Evolutionary conservation across 164 flowering plant genomes (phyloP).

Genomic region (Houttuynia cordata): DNA sequence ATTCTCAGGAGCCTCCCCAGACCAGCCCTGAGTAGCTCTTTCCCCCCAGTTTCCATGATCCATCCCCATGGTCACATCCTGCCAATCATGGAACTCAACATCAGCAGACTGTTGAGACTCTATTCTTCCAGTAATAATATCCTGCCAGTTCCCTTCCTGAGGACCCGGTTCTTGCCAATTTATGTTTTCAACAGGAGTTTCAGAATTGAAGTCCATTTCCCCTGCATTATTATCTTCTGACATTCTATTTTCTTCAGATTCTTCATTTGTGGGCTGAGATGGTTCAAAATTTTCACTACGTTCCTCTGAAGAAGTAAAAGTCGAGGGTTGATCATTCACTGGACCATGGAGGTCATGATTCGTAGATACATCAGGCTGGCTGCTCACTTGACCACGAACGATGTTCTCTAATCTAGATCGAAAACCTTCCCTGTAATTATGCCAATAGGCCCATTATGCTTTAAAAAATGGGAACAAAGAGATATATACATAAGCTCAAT

Average conservation of each 20-base stretch:
- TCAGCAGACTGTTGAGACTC: slow-evolving; percentile 39
- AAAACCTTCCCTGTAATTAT: slow-evolving; percentile 62
- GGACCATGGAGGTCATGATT: slow-evolving; percentile 25
- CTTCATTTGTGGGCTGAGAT: slow-evolving; percentile 29
- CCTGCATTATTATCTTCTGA: slow-evolving; percentile 18
- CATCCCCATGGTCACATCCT: slow-evolving; percentile 27
- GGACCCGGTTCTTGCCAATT: slow-evolving; percentile 32
- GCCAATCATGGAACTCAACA: slow-evolving; percentile 36
- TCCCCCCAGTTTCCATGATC: slow-evolving; percentile 45
- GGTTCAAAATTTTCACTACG: slow-evolving; percentile 28
- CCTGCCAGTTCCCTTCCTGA: slow-evolving; percentile 38
- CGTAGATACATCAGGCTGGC: slow-evolving; percentile 40
- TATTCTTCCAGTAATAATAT: slow-evolving; percentile 30
- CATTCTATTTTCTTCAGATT: slow-evolving; percentile 16
- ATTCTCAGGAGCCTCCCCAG: slow-evolving; percentile 31
- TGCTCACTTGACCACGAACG: slow-evolving; percentile 80
- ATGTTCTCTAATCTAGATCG: slow-evolving; percentile 71
- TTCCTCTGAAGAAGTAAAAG: slow-evolving; percentile 23
- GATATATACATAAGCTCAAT: no score
- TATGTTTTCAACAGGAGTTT: slow-evolving; percentile 20
- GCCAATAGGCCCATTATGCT: no score
- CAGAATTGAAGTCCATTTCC: slow-evolving; percentile 17
- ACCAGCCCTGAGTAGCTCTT: slow-evolving; percentile 35
- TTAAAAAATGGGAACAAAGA: no score
- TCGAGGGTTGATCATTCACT: slow-evolving; percentile 28